phyloP scores from a whole-genome alignment of 208 protist genomes.

The Trypanosoma cruzi region DNA sequence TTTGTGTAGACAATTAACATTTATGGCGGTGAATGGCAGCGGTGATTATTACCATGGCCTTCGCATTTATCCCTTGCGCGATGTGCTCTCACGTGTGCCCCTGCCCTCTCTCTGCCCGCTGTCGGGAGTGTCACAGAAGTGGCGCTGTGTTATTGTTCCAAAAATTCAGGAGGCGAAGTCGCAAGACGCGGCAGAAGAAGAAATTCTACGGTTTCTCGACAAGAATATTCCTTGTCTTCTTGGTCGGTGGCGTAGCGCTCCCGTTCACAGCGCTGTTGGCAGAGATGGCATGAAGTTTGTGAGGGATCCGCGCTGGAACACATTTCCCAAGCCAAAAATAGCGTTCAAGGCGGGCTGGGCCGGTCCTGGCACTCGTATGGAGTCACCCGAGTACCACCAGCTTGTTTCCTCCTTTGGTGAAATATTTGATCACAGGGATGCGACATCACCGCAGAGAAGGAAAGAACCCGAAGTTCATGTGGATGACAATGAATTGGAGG shows the following conservation, averaged over 20 bases:
- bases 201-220: constrained; percentile 54
- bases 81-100: constrained; percentile 64
- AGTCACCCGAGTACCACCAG: constrained; percentile 67
- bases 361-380: constrained; percentile 69
- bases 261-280: constrained; percentile 39
- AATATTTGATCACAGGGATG: constrained; percentile 55
- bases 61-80: constrained; percentile 52
- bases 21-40: not conserved
- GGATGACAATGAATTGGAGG: not conserved
- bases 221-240: constrained; percentile 59
- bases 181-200: constrained; percentile 29
- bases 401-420: constrained; percentile 78
- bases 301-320: constrained; percentile 48
- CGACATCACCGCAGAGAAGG: constrained; percentile 6
- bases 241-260: constrained; percentile 24
- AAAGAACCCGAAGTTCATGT: constrained; percentile 26
- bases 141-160: constrained; percentile 80
- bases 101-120: constrained; percentile 47
- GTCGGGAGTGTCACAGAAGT: constrained; percentile 62
- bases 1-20: not conserved
- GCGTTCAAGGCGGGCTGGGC: constrained; percentile 83
- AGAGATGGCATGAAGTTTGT: constrained; percentile 60
- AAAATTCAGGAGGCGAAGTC: constrained; percentile 21
- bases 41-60: constrained; percentile 31
- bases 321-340: constrained; percentile 78